Base-by-base conservation (phyloP, 352 stramenopile genomes). In the Globisporangium alternatum region DNA sequence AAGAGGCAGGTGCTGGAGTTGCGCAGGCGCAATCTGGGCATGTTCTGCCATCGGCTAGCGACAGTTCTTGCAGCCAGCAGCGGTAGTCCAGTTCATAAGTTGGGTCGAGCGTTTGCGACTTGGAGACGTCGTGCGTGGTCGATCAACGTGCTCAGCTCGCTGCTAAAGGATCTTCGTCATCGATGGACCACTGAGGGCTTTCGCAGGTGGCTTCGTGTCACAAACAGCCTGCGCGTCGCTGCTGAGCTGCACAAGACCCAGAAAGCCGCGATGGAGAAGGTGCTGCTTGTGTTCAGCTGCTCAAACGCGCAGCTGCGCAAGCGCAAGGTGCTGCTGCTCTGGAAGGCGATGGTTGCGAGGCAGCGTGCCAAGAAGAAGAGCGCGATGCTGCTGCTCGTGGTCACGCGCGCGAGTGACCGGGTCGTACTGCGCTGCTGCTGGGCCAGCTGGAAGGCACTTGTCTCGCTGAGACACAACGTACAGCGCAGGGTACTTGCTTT, bases 21-120 rank as follows among this genome's bases (percentile, higher is more conserved):
- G 44, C 70, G 60, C 0, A 43, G 55, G 33, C 67, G 67, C 7
- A 67, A 47, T 12, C 33, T 74, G 3, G 13, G 25, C 2, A 25
- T 60, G 7, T 75, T 80, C 21, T 33, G 33, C 21, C 19, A 2
- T 3, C 53, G 30, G 8, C 13, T 72, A 4, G 37, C 8, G 15
- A 22, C 5, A 4, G 62, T 77, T 0, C 13, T 69, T 22, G 49
- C 25, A 13, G 17, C 28, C 1, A 65, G 41, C 48, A 52, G 17
- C 15, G 21, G 5, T n/a, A 19, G 49, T 5, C 37, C 22, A 17
- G 4, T 30, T 21, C 21, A 33, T 8, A 59, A 30, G 45, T 7
- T 53, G 8, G 28, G 19, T 5, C 62, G 47, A 9, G 55, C 62
- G n/a, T 68, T 68, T n/a, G 19, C 21, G 5, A n/a, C 13, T 5